Conservation (phyloP, 1,284 basidiomycete genomes). For the Albatrellus sp. region DNA sequence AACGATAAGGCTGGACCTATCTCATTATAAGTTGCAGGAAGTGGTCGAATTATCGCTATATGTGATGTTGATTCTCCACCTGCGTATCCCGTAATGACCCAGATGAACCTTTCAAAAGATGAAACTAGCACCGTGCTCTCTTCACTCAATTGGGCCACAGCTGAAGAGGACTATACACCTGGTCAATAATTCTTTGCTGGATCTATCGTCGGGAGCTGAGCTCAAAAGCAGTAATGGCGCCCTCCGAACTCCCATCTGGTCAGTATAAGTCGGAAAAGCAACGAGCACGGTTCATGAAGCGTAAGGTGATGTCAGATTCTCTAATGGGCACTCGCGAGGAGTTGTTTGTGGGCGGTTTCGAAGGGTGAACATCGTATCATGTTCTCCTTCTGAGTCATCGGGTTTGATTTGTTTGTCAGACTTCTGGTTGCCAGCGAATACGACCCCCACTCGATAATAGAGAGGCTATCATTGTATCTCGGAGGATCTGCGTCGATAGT, state of each 20-base stretch:
- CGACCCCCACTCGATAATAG: constrained; percentile 75
- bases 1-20: too few species aligned
- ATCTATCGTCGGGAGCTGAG: constrained; percentile 5
- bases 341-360: constrained; percentile 79
- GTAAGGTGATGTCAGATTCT: constrained; percentile 49
- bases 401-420: constrained; percentile 24
- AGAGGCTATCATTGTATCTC: constrained; percentile 65
- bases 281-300: constrained; percentile 54
- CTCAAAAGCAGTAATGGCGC: constrained; percentile 34
- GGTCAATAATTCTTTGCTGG: constrained; percentile 24
- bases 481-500: constrained; percentile 81
- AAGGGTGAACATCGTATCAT: constrained; percentile 41
- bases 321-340: constrained; percentile 64
- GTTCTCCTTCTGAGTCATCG: background rate
- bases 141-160: constrained; percentile 87
- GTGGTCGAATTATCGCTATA: constrained; percentile 76
- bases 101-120: constrained; percentile 78
- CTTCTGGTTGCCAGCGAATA: constrained; percentile 79
- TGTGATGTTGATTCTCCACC: constrained; percentile 91
- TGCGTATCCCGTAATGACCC: constrained; percentile 72
- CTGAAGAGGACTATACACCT: constrained; percentile 66
- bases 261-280: constrained; percentile 56
- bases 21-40: constrained; percentile 30
- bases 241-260: constrained; percentile 40
- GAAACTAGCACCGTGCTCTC: constrained; percentile 43